These are phyloP conservation scores for Mycena rosella DNA, from an alignment of 768 basidiomycete genomes.

Conservation along the genomic window DNA sequence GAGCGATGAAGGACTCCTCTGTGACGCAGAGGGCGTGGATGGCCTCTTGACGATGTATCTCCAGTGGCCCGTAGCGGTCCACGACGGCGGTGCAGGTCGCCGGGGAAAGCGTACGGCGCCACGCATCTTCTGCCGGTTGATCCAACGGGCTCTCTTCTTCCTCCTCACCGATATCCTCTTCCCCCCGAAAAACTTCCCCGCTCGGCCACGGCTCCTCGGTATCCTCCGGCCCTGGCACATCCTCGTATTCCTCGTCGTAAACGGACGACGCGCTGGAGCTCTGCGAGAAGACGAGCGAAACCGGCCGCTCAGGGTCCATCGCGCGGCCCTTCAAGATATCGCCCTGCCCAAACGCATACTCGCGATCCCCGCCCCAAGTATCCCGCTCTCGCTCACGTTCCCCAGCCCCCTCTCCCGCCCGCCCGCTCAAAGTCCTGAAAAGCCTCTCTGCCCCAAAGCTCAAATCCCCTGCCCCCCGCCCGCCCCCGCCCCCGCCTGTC, in stretches of 20 bases:
- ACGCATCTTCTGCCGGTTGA: conserved; percentile 36
- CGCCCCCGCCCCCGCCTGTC: conserved; percentile 26
- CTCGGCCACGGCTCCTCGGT: conserved; percentile 11
- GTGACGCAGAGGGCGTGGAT: conserved; percentile 77
- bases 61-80: conserved; percentile 58
- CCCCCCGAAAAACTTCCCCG: conserved; percentile 20
- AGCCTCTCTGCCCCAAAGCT: conserved; percentile 65
- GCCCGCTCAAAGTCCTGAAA: conserved; percentile 55
- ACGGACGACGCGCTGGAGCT: conserved; percentile 39
- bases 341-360: conserved; percentile 23
- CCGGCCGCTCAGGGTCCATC: conserved; percentile 27
- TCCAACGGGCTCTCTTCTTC: conserved; percentile 3
- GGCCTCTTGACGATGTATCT: conserved; percentile 73
- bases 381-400: too few relatives aligned
- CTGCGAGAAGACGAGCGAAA: conserved; percentile 17
- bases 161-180: conserved; percentile 16
- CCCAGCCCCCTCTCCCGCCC: conserved; percentile 32
- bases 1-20: conserved; percentile 77
- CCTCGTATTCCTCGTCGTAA: conserved; percentile 33
- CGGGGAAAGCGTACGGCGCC: conserved; percentile 49
- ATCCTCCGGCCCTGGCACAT: conserved; percentile 35
- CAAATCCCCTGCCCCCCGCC: conserved; percentile 40
- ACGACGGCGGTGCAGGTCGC: conserved; percentile 52
- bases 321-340: conserved; percentile 31
- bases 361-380: conserved; percentile 1